These are phyloP conservation scores for Bruguiera gymnorhiza DNA, from an alignment of 345 rosid species.

Conservation along the genomic window DNA sequence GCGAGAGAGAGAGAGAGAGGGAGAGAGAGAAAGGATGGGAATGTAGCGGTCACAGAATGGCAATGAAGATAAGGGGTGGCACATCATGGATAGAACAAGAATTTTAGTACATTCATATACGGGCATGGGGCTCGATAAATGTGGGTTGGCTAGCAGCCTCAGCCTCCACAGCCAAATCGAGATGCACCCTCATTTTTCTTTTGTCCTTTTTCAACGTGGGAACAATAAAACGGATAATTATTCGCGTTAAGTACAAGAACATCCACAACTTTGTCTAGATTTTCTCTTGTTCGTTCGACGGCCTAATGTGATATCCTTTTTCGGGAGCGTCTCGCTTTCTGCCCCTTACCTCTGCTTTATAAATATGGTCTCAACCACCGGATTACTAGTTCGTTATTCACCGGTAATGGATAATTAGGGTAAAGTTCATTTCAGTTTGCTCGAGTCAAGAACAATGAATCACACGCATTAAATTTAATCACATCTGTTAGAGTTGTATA, in stretches of 20 bases:
- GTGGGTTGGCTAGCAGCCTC: constrained; percentile 1
- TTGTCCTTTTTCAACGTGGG: background rate
- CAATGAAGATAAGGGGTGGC: background rate
- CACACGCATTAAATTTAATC: no score
- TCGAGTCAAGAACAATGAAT: no score
- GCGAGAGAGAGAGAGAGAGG: background rate
- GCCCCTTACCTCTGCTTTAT: background rate
- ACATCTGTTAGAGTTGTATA: no score
- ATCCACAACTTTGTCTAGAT: constrained; percentile 24
- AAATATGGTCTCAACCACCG: no score
- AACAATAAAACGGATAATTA: no score
- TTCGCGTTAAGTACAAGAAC: background rate
- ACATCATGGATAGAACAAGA: constrained; percentile 1
- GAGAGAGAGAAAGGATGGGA: background rate
- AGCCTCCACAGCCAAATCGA: background rate
- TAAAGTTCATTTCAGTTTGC: no score
- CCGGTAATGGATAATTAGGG: no score
- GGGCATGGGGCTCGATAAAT: background rate
- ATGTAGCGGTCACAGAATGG: background rate
- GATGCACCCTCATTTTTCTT: background rate
- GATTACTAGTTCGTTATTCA: no score
- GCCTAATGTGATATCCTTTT: background rate
- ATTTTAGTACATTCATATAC: background rate
- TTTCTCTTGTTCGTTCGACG: constrained; percentile 27
- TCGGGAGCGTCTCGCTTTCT: background rate